phyloP scores from a whole-genome alignment of 1,139 yeast species.

The Komagataea norvegica region DNA sequence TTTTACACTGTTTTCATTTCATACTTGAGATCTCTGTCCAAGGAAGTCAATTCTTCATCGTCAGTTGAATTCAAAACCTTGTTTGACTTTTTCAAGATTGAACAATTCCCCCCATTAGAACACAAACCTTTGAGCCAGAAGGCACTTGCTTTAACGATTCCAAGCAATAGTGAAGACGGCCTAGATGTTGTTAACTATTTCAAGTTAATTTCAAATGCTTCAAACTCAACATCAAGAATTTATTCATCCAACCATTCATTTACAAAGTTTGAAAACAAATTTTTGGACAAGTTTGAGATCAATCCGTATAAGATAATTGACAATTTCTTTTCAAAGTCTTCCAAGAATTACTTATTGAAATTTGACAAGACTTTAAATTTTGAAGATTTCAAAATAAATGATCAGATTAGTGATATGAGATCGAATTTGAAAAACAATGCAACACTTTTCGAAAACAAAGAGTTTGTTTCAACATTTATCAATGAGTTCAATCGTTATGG shows the following conservation, averaged over 20 bases:
- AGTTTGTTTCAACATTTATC: constrained; percentile 30
- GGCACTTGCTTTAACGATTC: constrained; percentile 32
- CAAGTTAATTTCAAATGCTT: constrained; percentile 29
- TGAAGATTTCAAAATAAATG: constrained; percentile 26
- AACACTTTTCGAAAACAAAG: constrained; percentile 22
- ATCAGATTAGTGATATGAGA: constrained; percentile 22
- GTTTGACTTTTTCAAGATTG: constrained; percentile 29
- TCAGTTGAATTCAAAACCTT: constrained; percentile 26
- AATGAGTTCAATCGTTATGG: constrained; percentile 31
- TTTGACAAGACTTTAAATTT: constrained; percentile 29
- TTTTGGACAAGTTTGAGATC: constrained; percentile 31
- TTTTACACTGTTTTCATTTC: constrained; percentile 29
- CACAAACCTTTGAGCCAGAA: constrained; percentile 30
- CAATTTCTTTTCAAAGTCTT: constrained; percentile 31
- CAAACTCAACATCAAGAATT: constrained; percentile 32
- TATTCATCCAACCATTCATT: constrained; percentile 32
- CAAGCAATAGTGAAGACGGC: constrained; percentile 21
- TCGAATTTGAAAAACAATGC: constrained; percentile 25
- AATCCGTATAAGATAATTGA: constrained; percentile 31
- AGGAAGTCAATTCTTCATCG: constrained; percentile 24
- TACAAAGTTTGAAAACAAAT: constrained; percentile 31
- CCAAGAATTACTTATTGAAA: constrained; percentile 30
- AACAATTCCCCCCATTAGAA: constrained; percentile 29
- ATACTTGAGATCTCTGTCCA: constrained; percentile 29
- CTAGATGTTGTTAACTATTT: constrained; percentile 24